Percentiles rank a stretch among this genome's conserved stretches.
These are phyloP conservation scores for Zangia roseola DNA, from an alignment of 768 basidiomycete genomes.

Conservation along the genomic window DNA sequence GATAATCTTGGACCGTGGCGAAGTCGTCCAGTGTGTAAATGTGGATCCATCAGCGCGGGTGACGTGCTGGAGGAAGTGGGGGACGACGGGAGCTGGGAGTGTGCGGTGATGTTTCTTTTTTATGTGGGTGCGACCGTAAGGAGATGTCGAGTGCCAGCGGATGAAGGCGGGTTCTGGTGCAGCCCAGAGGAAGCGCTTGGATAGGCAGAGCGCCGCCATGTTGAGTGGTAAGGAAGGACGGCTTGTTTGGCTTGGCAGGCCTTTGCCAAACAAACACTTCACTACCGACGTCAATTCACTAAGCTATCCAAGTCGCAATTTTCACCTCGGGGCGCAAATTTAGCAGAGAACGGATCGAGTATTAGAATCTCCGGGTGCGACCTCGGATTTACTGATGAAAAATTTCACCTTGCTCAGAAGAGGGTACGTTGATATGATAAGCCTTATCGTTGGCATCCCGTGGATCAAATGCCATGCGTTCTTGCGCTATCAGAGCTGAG, in stretches of 20 bases:
- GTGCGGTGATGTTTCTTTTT: conserved; percentile 65
- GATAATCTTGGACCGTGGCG: conserved; percentile 72
- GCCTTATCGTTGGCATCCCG: too few species aligned
- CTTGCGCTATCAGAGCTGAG: too few species aligned
- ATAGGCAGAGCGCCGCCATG: conserved; percentile 15
- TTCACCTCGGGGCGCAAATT: too few species aligned
- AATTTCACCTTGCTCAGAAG: too few species aligned
- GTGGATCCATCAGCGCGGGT: conserved; percentile 87
- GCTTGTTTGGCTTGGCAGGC: conserved; percentile 19
- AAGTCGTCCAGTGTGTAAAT: conserved; percentile 86
- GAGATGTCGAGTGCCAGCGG: conserved; percentile 63
- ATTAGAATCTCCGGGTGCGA: too few species aligned
- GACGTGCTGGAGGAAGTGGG: conserved; percentile 83
- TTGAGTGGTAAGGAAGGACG: neutral
- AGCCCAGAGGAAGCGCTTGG: conserved; percentile 12
- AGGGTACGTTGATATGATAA: too few species aligned
- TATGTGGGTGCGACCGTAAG: conserved; percentile 83
- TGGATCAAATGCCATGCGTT: too few species aligned
- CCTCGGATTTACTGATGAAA: too few species aligned
- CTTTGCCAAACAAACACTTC: conserved; percentile 20
- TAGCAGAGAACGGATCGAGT: too few species aligned
- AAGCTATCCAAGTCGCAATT: too few species aligned
- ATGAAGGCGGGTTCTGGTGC: conserved; percentile 14
- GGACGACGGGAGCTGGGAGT: conserved; percentile 81
- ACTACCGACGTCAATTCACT: too few species aligned